Evolutionary conservation across 2,329 filamentous ascomycete species (phyloP).

Genomic region (Botrytis deweyae): DNA sequence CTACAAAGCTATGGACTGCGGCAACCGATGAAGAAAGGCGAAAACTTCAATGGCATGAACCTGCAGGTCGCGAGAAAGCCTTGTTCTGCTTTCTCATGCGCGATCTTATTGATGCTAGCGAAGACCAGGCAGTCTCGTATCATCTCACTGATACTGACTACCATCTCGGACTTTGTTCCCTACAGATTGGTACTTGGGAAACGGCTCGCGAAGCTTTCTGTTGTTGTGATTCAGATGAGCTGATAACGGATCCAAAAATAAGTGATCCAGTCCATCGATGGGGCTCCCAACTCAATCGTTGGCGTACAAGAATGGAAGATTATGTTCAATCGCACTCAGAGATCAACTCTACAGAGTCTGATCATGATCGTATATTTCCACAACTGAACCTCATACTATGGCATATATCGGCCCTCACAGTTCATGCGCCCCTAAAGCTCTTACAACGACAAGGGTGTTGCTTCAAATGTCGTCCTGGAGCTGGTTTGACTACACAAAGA

Average conservation of each 20-base stretch:
- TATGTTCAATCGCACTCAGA: neutral
- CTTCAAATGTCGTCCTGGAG: slow-evolving; percentile 16
- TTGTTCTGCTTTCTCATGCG: slow-evolving; percentile 16
- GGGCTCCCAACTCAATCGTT: slow-evolving; percentile 2
- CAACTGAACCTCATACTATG: slow-evolving; percentile 9
- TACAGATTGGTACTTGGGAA: slow-evolving; percentile 18
- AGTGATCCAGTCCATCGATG: neutral
- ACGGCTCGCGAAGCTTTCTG: slow-evolving; percentile 14
- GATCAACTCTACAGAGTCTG: neutral
- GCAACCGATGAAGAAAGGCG: slow-evolving; percentile 15
- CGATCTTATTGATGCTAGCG: slow-evolving; percentile 5
- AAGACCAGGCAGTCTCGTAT: neutral
- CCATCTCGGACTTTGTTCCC: slow-evolving; percentile 12
- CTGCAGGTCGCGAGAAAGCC: slow-evolving; percentile 16
- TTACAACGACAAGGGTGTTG: slow-evolving; percentile 16
- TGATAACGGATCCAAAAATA: slow-evolving; percentile 3
- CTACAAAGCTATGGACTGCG: neutral
- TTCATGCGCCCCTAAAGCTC: slow-evolving; percentile 12
- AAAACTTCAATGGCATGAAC: slow-evolving; percentile 12
- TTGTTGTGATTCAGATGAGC: slow-evolving; percentile 15
- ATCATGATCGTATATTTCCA: neutral
- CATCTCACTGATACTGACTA: slow-evolving; percentile 9
- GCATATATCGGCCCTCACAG: slow-evolving; percentile 12
- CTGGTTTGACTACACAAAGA: neutral
- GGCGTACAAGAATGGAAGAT: slow-evolving; percentile 4